Evolutionary conservation across 2,329 filamentous ascomycete species (phyloP).

Genomic region (Epichloe uncinata): DNA sequence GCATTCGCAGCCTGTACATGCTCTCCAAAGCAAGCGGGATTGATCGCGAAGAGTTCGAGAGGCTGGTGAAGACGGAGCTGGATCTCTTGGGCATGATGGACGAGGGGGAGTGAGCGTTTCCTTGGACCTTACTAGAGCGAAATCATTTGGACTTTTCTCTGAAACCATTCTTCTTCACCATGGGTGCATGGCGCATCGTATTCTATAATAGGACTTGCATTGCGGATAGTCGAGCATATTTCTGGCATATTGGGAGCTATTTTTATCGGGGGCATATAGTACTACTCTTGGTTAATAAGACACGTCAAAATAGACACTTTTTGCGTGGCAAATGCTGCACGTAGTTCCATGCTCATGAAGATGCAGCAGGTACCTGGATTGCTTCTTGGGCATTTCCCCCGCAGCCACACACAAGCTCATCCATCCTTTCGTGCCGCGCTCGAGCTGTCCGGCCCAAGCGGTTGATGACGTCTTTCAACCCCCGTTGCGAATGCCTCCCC

Average conservation of each 20-base stretch:
- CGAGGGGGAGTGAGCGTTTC: conserved; percentile 24
- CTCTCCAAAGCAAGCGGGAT: conserved; percentile 60
- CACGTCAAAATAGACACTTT: too few relatives aligned
- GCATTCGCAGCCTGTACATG: conserved; percentile 63
- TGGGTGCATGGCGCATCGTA: too few relatives aligned
- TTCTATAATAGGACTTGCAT: too few relatives aligned
- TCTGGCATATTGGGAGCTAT: too few relatives aligned
- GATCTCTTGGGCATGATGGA: conserved; percentile 59
- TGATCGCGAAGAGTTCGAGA: conserved; percentile 60
- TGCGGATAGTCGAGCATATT: too few relatives aligned
- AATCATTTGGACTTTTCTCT: too few relatives aligned
- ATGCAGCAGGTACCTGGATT: conserved; percentile 15
- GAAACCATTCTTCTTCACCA: too few relatives aligned
- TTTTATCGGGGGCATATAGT: too few relatives aligned
- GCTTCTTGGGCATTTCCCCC: conserved; percentile 18
- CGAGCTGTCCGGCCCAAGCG: conserved; percentile 38
- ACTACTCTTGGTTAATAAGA: too few relatives aligned
- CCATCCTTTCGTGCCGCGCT: conserved; percentile 35
- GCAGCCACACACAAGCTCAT: conserved; percentile 27
- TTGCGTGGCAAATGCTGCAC: too few relatives aligned
- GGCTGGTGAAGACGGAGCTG: conserved; percentile 56
- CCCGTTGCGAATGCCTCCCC: conserved; percentile 21
- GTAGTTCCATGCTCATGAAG: too few relatives aligned
- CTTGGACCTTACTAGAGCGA: too few relatives aligned
- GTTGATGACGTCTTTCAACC: conserved; percentile 40